phyloP scores from a whole-genome alignment of 176 grass and related monocot species.

The Eleusine indica region DNA sequence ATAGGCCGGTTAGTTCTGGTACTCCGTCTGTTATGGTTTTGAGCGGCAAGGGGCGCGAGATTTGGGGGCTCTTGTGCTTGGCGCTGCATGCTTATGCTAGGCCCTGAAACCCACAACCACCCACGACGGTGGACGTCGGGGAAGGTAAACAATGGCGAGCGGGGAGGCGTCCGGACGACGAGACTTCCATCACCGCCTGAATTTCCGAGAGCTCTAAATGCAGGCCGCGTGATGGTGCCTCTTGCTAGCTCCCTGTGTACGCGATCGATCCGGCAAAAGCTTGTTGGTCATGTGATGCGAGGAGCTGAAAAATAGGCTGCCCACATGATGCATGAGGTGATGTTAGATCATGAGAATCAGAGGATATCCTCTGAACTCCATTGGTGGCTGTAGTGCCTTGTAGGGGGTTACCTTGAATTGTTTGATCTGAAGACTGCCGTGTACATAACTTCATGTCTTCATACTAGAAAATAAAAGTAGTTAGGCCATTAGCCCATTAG shows the following conservation, averaged over 20 bases:
- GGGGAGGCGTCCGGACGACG: constrained; percentile 36
- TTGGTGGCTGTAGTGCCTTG: neutral
- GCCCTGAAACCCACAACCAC: constrained; percentile 26
- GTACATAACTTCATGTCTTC: no score
- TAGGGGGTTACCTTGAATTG: neutral
- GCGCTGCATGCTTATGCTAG: neutral
- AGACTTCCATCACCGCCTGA: constrained; percentile 27
- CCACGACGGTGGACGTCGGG: constrained; percentile 53
- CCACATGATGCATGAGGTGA: neutral
- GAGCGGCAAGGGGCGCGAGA: constrained; percentile 56
- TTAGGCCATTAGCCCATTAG: no score
- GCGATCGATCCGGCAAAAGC: neutral
- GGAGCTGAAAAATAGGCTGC: neutral
- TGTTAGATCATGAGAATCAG: neutral
- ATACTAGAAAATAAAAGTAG: no score
- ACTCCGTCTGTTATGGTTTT: constrained; percentile 21
- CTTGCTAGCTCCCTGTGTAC: neutral
- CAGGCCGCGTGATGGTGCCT: constrained; percentile 10
- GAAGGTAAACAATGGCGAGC: constrained; percentile 29
- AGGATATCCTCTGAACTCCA: neutral
- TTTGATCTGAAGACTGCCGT: no score
- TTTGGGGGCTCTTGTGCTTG: constrained; percentile 58
- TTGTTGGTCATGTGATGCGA: constrained; percentile 4
- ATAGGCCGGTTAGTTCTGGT: constrained; percentile 51
- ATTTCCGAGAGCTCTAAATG: constrained; percentile 47